phyloP scores from a whole-genome alignment of 768 basidiomycete species.

The Boletus insuetus region DNA sequence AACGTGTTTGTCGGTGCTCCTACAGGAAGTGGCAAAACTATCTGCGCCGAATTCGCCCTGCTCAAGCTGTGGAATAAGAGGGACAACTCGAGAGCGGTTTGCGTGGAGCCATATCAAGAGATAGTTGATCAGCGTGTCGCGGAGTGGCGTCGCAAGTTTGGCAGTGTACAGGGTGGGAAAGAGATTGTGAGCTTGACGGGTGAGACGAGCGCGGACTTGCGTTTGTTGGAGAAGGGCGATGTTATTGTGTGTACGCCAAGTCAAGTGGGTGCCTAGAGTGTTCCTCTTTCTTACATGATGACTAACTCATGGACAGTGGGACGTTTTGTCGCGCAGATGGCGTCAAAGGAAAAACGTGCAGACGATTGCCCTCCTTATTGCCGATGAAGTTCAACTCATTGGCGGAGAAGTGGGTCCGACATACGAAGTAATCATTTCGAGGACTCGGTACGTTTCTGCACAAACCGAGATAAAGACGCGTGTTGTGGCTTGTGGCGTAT shows the following conservation, averaged over 20 bases:
- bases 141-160: constrained; percentile 90
- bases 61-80: constrained; percentile 91
- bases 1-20: constrained; percentile 97
- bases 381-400: constrained; percentile 92
- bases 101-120: constrained; percentile 95
- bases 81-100: constrained; percentile 81
- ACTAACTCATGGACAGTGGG: constrained; percentile 65
- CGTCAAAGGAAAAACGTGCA: constrained; percentile 96
- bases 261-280: constrained; percentile 52
- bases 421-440: constrained; percentile 93
- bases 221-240: constrained; percentile 86
- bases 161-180: constrained; percentile 82
- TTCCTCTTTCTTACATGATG: background rate
- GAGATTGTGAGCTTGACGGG: constrained; percentile 93
- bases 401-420: constrained; percentile 95
- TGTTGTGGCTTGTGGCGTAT: constrained; percentile 92
- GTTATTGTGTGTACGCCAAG: constrained; percentile 91
- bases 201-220: constrained; percentile 88
- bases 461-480: constrained; percentile 92
- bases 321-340: constrained; percentile 91
- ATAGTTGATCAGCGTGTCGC: constrained; percentile 90
- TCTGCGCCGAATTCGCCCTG: constrained; percentile 95
- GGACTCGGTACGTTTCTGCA: constrained; percentile 94
- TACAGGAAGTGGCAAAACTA: constrained; percentile 95
- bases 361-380: constrained; percentile 87